A percentile compares a stretch with the other conserved stretches of the same genome.
Conservation (phyloP, 1,284 basidiomycete genomes). For the Amylostereum chailletii region DNA sequence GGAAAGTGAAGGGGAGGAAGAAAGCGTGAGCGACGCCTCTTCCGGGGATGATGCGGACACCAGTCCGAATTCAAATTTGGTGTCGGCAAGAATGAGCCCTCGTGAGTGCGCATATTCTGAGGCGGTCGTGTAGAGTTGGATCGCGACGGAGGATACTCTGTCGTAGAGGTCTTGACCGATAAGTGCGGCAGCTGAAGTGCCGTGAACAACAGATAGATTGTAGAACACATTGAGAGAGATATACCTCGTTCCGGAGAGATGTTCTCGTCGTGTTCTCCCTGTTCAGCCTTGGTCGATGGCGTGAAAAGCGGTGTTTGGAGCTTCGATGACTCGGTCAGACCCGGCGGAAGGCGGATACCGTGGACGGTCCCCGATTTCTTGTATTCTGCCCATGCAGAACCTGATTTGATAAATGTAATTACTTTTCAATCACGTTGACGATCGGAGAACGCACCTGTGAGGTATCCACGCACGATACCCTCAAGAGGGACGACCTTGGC, state of each 20-base stretch:
- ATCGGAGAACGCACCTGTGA: constrained; percentile 60
- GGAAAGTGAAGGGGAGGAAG: constrained; percentile 35
- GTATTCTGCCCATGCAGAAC: constrained; percentile 95
- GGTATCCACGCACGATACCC: constrained; percentile 93
- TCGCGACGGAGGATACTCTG: constrained; percentile 48
- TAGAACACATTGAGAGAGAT: background rate
- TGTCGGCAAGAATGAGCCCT: constrained; percentile 95
- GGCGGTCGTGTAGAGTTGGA: constrained; percentile 72
- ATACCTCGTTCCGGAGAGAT: constrained; percentile 69
- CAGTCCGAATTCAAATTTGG: constrained; percentile 76
- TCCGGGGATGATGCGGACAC: constrained; percentile 14
- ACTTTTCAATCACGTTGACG: background rate
- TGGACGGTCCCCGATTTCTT: constrained; percentile 85
- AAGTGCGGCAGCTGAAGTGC: constrained; percentile 46
- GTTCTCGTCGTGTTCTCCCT: constrained; percentile 95
- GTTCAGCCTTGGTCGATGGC: constrained; percentile 95
- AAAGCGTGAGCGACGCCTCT: background rate
- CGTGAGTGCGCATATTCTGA: constrained; percentile 69
- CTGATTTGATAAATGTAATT: constrained; percentile 29
- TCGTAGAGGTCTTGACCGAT: constrained; percentile 63
- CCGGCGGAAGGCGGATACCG: constrained; percentile 69
- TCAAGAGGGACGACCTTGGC: constrained; percentile 93
- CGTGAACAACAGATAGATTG: constrained; percentile 4
- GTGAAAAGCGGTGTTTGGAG: constrained; percentile 87
- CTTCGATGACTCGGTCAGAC: constrained; percentile 81